A percentile compares a stretch with the other conserved stretches of the same genome.
phyloP scores from a whole-genome alignment of 1,139 yeast genomes.

The Geotrichum citri-aurantii region DNA sequence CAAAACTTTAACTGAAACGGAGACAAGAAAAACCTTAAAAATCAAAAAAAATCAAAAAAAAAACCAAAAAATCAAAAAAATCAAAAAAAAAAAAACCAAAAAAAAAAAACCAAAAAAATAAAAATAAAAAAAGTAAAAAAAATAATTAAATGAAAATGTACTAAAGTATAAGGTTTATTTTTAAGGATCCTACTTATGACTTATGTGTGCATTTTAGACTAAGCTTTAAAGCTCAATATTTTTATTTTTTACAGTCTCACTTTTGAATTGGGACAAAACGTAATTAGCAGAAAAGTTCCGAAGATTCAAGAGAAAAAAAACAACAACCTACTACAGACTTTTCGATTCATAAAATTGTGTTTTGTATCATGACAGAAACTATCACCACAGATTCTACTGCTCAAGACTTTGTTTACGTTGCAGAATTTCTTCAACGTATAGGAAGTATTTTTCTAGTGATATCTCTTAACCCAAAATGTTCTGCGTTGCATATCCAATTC shows the following conservation, averaged over 20 bases:
- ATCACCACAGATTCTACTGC: neutral
- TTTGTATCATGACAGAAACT: neutral
- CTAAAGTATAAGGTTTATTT: too few species aligned
- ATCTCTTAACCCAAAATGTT: constrained; percentile 21
- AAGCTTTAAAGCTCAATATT: neutral
- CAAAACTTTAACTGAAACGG: too few species aligned
- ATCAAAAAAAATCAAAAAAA: neutral
- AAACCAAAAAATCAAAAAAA: neutral
- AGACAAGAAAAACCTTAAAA: neutral
- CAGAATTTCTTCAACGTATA: constrained; percentile 36
- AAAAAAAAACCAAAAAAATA: too few species aligned
- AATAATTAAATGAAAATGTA: too few species aligned
- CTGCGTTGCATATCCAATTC: constrained; percentile 12
- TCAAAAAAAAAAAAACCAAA: too few species aligned
- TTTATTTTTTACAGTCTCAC: neutral
- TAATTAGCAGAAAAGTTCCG: too few species aligned
- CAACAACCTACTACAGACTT: too few species aligned
- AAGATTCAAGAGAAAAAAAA: too few species aligned
- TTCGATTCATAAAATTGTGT: neutral
- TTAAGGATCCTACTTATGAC: too few species aligned
- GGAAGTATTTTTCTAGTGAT: constrained; percentile 28
- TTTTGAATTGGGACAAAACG: neutral
- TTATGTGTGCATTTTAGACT: too few species aligned
- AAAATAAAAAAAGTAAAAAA: neutral
- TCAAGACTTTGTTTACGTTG: constrained; percentile 24